A percentile compares a stretch with the other conserved stretches of the same genome.
phyloP scores from a whole-genome alignment of 768 basidiomycete genomes.

The Pleurotus ostreatus region DNA sequence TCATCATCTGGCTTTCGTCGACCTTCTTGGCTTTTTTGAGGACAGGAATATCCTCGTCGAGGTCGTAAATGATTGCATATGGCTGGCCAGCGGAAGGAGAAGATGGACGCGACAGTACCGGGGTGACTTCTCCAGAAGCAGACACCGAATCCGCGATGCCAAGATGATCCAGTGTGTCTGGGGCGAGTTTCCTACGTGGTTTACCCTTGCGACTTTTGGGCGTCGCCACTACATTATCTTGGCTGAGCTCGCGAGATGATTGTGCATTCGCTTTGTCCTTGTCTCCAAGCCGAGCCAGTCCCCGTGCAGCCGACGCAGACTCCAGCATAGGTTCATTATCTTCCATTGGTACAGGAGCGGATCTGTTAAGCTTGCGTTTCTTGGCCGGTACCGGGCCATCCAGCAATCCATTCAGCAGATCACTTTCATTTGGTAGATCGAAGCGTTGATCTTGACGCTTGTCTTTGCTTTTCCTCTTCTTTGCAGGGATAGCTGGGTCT shows the following conservation, averaged over 20 bases:
- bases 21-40: slow-evolving; percentile 75
- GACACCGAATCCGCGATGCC: slow-evolving; percentile 47
- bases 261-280: slow-evolving; percentile 49
- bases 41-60: slow-evolving; percentile 66
- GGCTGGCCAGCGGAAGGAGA: slow-evolving; percentile 60
- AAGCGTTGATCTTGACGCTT: neutral
- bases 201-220: slow-evolving; percentile 57
- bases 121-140: slow-evolving; percentile 67
- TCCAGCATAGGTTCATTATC: neutral
- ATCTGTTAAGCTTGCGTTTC: slow-evolving; percentile 2
- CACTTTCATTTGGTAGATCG: neutral
- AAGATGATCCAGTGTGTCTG: slow-evolving; percentile 41
- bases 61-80: slow-evolving; percentile 58
- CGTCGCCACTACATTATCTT: slow-evolving; percentile 52
- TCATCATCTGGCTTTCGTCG: slow-evolving; percentile 66
- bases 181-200: slow-evolving; percentile 48
- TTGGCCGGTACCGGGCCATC: neutral
- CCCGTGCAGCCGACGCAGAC: neutral
- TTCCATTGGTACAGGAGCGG: neutral
- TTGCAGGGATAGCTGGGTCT: neutral
- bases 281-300: slow-evolving; percentile 27
- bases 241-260: slow-evolving; percentile 46
- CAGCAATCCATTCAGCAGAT: neutral
- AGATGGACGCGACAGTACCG: slow-evolving; percentile 62
- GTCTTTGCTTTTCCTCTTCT: slow-evolving; percentile 6